Base-by-base conservation (phyloP, 2,329 filamentous ascomycete genomes). In the Fusarium sp. region DNA sequence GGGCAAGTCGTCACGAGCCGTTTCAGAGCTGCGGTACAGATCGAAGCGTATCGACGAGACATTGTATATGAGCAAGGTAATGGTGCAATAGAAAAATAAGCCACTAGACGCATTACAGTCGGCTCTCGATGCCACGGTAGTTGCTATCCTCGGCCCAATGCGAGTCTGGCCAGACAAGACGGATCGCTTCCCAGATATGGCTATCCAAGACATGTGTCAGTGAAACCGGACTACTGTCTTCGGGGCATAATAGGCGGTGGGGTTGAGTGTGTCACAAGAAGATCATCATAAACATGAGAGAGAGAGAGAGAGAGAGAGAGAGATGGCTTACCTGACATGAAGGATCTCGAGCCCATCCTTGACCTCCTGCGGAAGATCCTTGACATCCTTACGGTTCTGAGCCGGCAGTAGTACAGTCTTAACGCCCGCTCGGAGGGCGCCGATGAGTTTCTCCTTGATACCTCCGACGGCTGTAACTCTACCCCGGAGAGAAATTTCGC, bases 361-460 rank as follows among this genome's bases (percentile, higher is more conserved):
- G 45, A 99, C 95, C 78, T 99, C 95, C 62, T 89, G 83, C 0
- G 95, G 95, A 51, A 98, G 81, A 76, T 98, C 94, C 76, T 90
- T 91, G 55, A 91, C 89, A 73, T 99, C 95, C 78, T 98, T 98
- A 63, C 88, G 85, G 75, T 99, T 99, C 67, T 91, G 89, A 29
- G 89, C 85, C 4, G 95, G 95, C 8, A 99, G 80, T 57, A 99
- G 76, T 8, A 99, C 94, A 29, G 92, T 94, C 83, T 97, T 96
- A 60, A 99, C 94, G 25, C 95, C 95, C 2, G 95, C 95, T 51
- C 94, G 85, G 72, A 96, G 82, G 9, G 95, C 95, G 19, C 95
- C 95, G 72, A 99, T 98, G 49, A 98, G 83, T 77, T 99, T 99
- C 85, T 99, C 94, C 78, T 98, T 97, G 79, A 99, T 98, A 15